A percentile compares a stretch with the other conserved stretches of the same genome.
phyloP scores from a whole-genome alignment of 495 filamentous ascomycete species.

The Haplographium delicatum region DNA sequence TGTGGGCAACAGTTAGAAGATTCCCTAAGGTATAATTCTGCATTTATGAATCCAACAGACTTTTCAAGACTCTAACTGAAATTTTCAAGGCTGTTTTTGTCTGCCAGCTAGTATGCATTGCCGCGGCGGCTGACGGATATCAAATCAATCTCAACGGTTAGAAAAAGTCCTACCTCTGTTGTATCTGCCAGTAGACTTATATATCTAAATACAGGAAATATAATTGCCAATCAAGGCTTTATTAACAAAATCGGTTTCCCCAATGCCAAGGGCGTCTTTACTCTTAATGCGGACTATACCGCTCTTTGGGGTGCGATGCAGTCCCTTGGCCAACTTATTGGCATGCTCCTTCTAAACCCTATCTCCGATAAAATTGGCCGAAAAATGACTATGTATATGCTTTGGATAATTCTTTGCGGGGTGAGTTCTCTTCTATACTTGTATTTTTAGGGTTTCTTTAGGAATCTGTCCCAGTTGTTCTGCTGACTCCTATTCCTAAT shows the following conservation, averaged over 20 bases:
- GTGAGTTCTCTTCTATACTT: no score
- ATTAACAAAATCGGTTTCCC: conserved; percentile 5
- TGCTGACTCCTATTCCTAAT: no score
- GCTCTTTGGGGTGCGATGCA: conserved; percentile 8
- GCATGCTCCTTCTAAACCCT: conserved; percentile 5
- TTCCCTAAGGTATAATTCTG: no score
- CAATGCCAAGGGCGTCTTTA: neutral
- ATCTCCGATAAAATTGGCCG: conserved; percentile 9
- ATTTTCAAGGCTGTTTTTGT: no score
- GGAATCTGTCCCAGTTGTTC: no score
- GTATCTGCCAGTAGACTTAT: neutral
- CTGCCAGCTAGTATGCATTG: conserved; percentile 5
- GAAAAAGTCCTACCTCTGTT: neutral
- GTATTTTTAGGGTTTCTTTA: no score
- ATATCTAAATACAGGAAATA: conserved; percentile 11
- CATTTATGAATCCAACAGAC: no score
- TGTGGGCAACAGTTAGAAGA: no score
- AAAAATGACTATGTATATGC: conserved; percentile 14
- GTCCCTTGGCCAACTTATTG: conserved; percentile 16
- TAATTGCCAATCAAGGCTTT: conserved; percentile 22
- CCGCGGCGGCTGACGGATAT: conserved; percentile 16
- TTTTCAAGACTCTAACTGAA: no score
- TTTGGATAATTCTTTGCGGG: conserved; percentile 11
- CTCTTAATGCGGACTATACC: conserved; percentile 3
- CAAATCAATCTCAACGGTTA: neutral